A percentile compares a stretch with the other conserved stretches of the same genome.
Conservation (phyloP, 768 basidiomycete genomes). For the Xerocomus brunneocitrinus region DNA sequence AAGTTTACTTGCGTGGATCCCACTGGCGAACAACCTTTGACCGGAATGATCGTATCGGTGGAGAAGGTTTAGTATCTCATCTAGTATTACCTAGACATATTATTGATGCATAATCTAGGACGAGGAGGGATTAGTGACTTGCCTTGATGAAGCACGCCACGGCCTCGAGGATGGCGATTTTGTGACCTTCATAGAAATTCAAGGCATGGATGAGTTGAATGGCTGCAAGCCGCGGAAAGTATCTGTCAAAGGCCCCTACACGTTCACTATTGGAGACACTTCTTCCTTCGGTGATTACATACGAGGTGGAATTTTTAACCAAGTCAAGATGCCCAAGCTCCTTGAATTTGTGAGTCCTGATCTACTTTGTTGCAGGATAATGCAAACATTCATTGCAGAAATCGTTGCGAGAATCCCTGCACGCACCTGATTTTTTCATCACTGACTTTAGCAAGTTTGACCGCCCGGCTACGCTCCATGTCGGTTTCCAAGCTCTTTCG, state of each 20-base stretch:
- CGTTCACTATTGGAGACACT: conserved; percentile 94
- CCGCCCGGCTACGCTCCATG: conserved; percentile 84
- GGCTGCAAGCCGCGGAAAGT: conserved; percentile 89
- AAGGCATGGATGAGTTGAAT: conserved; percentile 91
- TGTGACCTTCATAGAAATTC: conserved; percentile 93
- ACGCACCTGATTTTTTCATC: conserved; percentile 81
- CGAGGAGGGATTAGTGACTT: conserved; percentile 89
- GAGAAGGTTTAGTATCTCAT: conserved; percentile 54
- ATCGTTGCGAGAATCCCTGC: conserved; percentile 82
- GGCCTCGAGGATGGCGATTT: conserved; percentile 99
- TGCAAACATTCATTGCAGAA: conserved; percentile 51
- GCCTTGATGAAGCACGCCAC: conserved; percentile 94
- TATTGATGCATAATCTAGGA: conserved; percentile 42
- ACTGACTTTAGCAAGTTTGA: conserved; percentile 98
- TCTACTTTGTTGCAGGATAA: neutral
- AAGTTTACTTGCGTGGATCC: conserved; percentile 95
- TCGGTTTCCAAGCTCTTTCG: conserved; percentile 91
- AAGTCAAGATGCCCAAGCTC: conserved; percentile 98
- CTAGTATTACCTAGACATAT: neutral
- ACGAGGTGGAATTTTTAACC: conserved; percentile 90
- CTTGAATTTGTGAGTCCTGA: conserved; percentile 76
- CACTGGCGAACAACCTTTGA: conserved; percentile 93
- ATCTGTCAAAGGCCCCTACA: conserved; percentile 94
- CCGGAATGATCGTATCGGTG: conserved; percentile 95
- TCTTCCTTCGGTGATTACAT: conserved; percentile 71